Percentiles rank a stretch among this genome's conserved stretches.
Conservation (phyloP, 768 basidiomycete species). For the Dictyophora rubrovolvata region DNA sequence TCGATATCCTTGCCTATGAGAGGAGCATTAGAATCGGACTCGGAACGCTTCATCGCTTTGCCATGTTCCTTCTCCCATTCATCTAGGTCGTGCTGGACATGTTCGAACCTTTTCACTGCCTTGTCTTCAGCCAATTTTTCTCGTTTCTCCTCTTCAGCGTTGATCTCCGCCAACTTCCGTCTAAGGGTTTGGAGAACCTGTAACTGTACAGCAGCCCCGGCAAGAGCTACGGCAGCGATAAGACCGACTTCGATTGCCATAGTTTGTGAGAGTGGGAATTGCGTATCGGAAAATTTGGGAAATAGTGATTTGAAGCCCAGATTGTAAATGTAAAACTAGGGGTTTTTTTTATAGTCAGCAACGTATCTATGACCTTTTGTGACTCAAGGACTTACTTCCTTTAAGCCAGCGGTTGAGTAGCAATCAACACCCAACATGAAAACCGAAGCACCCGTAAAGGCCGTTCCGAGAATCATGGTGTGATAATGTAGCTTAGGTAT, state of each 20-base stretch:
- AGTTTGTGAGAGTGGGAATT: constrained; percentile 77
- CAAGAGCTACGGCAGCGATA: constrained; percentile 70
- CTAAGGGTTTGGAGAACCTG: constrained; percentile 75
- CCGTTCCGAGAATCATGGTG: constrained; percentile 75
- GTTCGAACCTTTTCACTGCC: constrained; percentile 60
- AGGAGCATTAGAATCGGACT: constrained; percentile 55
- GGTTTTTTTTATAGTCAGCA: constrained; percentile 10
- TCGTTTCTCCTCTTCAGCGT: constrained; percentile 57
- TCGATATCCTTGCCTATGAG: constrained; percentile 56
- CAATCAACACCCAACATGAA: constrained; percentile 93
- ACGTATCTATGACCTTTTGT: constrained; percentile 6
- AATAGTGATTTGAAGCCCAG: constrained; percentile 77
- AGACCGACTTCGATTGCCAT: constrained; percentile 93
- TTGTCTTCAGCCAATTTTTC: constrained; percentile 69
- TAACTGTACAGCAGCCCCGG: constrained; percentile 85
- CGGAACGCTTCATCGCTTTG: constrained; percentile 12
- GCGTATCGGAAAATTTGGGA: constrained; percentile 62
- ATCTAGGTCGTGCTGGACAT: constrained; percentile 55
- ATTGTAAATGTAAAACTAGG: constrained; percentile 91
- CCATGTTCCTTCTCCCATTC: constrained; percentile 88
- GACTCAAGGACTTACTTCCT: constrained; percentile 53
- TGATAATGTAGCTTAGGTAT: constrained; percentile 84
- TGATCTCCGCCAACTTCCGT: constrained; percentile 69
- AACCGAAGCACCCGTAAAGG: constrained; percentile 81
- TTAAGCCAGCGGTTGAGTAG: constrained; percentile 82